These are phyloP conservation scores for Trichoderma sp. DNA, from an alignment of 2,329 filamentous ascomycete genomes.

Conservation along the genomic window DNA sequence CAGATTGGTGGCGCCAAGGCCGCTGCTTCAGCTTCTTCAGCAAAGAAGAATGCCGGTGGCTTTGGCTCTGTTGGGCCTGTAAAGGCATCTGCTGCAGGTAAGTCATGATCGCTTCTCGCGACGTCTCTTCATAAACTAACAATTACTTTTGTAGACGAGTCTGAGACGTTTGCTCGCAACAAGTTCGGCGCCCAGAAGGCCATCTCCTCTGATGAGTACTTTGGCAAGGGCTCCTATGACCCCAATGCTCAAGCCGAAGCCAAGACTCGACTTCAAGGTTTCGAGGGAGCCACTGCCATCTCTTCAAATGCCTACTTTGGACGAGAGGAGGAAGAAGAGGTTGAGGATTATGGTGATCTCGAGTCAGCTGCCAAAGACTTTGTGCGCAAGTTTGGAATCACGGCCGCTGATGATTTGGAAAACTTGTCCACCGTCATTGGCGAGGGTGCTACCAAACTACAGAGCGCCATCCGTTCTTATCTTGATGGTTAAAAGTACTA, in stretches of 20 bases:
- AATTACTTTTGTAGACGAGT: constrained; percentile 55
- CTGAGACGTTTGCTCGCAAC: constrained; percentile 75
- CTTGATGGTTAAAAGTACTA: constrained; percentile 49
- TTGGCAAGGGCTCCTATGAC: constrained; percentile 86
- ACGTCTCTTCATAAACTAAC: neutral
- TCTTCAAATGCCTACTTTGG: constrained; percentile 98
- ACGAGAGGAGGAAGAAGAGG: constrained; percentile 77
- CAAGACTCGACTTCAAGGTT: constrained; percentile 81
- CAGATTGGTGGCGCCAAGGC: constrained; percentile 68
- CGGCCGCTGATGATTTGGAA: constrained; percentile 92
- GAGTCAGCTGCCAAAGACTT: constrained; percentile 96
- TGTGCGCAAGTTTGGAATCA: constrained; percentile 90
- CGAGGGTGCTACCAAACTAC: constrained; percentile 79
- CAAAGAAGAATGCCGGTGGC: constrained; percentile 74
- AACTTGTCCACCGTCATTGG: constrained; percentile 81
- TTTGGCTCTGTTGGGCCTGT: constrained; percentile 83
- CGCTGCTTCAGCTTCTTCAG: constrained; percentile 46
- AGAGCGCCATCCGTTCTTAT: constrained; percentile 69
- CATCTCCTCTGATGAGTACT: constrained; percentile 98
- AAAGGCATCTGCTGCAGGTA: constrained; percentile 69
- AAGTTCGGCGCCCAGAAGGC: constrained; percentile 94
- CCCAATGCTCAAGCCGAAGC: constrained; percentile 78
- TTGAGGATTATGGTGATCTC: constrained; percentile 84
- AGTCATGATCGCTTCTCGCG: constrained; percentile 23
- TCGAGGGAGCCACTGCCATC: constrained; percentile 88